Percentiles rank a stretch among this genome's conserved stretches.
Evolutionary conservation across 176 grass and related monocot genomes (phyloP).

Genomic region (Hsuehochloa calcarea): DNA sequence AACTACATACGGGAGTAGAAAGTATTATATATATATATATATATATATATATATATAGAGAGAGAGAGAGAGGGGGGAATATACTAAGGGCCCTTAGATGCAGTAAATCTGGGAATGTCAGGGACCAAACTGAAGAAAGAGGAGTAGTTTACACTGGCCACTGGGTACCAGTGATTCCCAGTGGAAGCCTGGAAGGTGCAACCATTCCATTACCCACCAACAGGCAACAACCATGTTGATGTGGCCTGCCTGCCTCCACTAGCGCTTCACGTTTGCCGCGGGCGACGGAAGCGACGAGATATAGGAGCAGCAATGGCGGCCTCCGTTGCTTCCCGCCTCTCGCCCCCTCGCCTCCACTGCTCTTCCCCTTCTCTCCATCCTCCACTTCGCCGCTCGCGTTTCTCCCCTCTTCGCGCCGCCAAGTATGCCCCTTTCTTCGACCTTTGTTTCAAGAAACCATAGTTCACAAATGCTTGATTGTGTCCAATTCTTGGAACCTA

Average conservation of each 20-base stretch:
- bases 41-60: too few species aligned
- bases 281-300: constrained; percentile 33
- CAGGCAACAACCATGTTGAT: not conserved
- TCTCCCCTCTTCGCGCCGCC: constrained; percentile 38
- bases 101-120: not conserved
- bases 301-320: constrained; percentile 31
- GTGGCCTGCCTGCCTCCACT: constrained; percentile 39
- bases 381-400: constrained; percentile 7
- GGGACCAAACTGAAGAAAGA: not conserved
- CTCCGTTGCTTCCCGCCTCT: constrained; percentile 36
- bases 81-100: too few species aligned
- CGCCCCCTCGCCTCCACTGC: not conserved
- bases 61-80: too few species aligned
- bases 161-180: too few species aligned
- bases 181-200: not conserved
- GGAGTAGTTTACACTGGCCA: not conserved
- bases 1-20: too few species aligned
- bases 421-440: constrained; percentile 29
- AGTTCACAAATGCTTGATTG: not conserved
- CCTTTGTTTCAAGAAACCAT: not conserved
- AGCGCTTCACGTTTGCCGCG: constrained; percentile 17
- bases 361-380: not conserved
- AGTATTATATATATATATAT: too few species aligned
- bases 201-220: not conserved
- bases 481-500: not conserved